Conservation (phyloP, 495 filamentous ascomycete species). For the Extremus antarcticus region DNA sequence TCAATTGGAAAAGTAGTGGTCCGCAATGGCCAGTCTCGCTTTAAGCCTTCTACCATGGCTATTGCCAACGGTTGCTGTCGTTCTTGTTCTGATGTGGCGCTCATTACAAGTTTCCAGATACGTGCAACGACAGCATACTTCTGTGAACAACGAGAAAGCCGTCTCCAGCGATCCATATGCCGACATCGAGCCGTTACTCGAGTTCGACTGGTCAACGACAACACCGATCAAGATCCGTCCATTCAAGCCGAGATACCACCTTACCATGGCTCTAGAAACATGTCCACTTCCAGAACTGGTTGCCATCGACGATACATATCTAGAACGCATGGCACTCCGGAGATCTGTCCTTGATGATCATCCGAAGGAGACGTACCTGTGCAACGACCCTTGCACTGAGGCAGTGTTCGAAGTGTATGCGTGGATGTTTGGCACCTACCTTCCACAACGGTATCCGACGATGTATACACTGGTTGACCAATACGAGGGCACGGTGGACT, state of each 20-base stretch:
- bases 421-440: slow-evolving; percentile 51
- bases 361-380: slow-evolving; percentile 34
- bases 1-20: too few species aligned
- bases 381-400: slow-evolving; percentile 30
- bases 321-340: slow-evolving; percentile 43
- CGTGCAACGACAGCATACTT: too few species aligned
- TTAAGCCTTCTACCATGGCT: not conserved
- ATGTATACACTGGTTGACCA: slow-evolving; percentile 41
- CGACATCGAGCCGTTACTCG: slow-evolving; percentile 41
- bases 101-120: not conserved
- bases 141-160: not conserved
- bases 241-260: slow-evolving; percentile 60
- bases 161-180: slow-evolving; percentile 21
- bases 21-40: not conserved
- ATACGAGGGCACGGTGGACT: not conserved
- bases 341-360: slow-evolving; percentile 40
- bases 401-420: slow-evolving; percentile 56
- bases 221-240: slow-evolving; percentile 51
- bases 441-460: slow-evolving; percentile 54
- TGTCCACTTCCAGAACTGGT: slow-evolving; percentile 51
- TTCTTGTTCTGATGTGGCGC: not conserved
- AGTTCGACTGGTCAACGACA: slow-evolving; percentile 51
- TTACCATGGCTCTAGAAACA: slow-evolving; percentile 56
- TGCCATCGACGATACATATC: slow-evolving; percentile 55
- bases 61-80: not conserved